Conservation (phyloP, 768 basidiomycete species). For the Agaricus subrufescens region DNA sequence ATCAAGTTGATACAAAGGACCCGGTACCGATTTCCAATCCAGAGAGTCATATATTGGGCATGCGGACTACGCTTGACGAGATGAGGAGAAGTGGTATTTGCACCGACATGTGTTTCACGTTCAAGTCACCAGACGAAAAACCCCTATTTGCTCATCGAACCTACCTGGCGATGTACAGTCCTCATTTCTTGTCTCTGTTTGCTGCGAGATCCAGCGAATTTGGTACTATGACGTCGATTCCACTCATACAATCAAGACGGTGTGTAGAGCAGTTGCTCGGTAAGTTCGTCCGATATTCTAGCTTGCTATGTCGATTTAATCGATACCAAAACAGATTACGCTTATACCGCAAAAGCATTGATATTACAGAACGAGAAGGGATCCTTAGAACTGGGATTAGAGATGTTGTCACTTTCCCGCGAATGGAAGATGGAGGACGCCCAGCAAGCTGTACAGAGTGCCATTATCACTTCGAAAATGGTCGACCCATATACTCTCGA, state of each 20-base stretch:
- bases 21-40: conserved; percentile 10
- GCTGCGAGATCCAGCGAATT: conserved; percentile 10
- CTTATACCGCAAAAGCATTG: neutral
- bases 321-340: neutral
- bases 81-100: conserved; percentile 27
- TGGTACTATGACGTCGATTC: neutral
- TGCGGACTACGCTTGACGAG: conserved; percentile 25
- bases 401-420: conserved; percentile 1
- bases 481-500: conserved; percentile 5
- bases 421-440: conserved; percentile 1
- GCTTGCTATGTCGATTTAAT: neutral
- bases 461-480: conserved; percentile 2
- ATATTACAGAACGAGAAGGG: neutral
- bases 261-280: conserved; percentile 6
- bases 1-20: conserved; percentile 9
- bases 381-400: neutral
- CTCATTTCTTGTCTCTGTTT: conserved; percentile 27
- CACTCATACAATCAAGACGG: neutral
- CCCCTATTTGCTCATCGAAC: conserved; percentile 28
- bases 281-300: neutral
- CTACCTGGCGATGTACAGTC: conserved; percentile 31
- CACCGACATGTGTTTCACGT: conserved; percentile 29
- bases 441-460: neutral
- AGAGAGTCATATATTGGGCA: conserved; percentile 10
- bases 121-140: conserved; percentile 20